Base-by-base conservation (phyloP, 306 rosid genomes). In the Ammopiptanthus mongolicus region DNA sequence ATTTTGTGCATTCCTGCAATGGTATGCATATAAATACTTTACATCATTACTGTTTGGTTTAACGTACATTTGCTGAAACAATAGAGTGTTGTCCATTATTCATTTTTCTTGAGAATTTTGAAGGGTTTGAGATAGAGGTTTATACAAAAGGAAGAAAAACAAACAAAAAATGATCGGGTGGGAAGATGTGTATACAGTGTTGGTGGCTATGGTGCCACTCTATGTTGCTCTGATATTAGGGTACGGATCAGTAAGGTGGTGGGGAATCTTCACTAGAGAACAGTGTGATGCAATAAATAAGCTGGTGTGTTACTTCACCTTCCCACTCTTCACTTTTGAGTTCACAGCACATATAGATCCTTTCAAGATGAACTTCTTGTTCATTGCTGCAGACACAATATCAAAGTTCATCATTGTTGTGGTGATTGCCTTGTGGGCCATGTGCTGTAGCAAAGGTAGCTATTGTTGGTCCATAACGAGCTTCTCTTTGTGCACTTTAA, bases 201-300 rank as follows among this genome's bases (percentile, higher is more conserved):
- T 92, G 25, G 96, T 47, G 8, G 97, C 92, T 3, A 86, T 83
- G 93, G 84, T 70, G 3, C 99, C 99, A 41, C 89, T 95, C 19
- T 95, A 95, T 4, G 79, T 90, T 8, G 98, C 97, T 10, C 85
- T 95, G 12, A 9, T 88, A 12, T 70, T 95, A 60, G 99, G 99
- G 2, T 95, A 88, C 33, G 97, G 99, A 42, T 95, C 99, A 0
- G 92, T 95, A 6, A 82, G 64, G 84, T 95, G 99, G 99, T 95
- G 99, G 99, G 51, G 44, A 5, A 88, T 95, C 8, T 90, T 95
- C 85, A 86, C 82, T 0, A 80, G 85, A 0, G 96, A 92, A 11
- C 97, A 95, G 79, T 76, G 97, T 23, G 99, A 92, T 5, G 97
- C 97, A 8, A 87, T 95, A 61, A 95, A 86, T 86, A 81, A 86